Base-by-base conservation (phyloP, 1,139 yeast genomes). In the Yamadazyma mexicana region DNA sequence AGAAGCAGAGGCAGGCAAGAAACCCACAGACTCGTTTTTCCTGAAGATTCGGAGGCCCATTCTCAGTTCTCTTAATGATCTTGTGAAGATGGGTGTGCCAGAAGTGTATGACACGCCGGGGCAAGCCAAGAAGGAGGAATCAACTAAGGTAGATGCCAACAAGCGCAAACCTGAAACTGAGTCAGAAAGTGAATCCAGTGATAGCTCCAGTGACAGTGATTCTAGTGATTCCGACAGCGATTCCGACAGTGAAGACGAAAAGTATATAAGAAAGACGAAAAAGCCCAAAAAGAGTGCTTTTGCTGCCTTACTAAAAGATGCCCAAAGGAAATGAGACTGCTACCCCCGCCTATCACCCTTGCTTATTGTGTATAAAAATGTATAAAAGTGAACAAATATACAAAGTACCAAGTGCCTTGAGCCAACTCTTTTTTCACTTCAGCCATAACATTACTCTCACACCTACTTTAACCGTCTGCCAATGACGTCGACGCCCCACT, bases 21-120 rank as follows among this genome's bases (percentile, higher is more conserved):
- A n/a, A n/a, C n/a, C n/a, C n/a, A n/a, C n/a, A n/a, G n/a, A 17
- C 17, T 31, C 42, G 23, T 45, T 39, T 27, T 18, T 47, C 15
- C 33, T 31, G 12, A 34, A 25, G 2, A 33, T 45, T 4, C 48
- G 54, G 32, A 61, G 54, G 33, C 68, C 69, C 1, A 43, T 54
- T 1, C 63, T 81, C 39, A 73, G 77, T 16, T 77, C 84, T 0
- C 59, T 81, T 31, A 72, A 74, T n/a, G 84, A 80, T 44, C 62
- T 81, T 39, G 81, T 73, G 1, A 62, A 69, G 17, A 64, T 79
- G 43, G 87, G 86, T 2, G 73, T 81, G 14, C 87, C 87, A 2
- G 85, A 77, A 18, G 86, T 81, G 1, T 71, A 66, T 40, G 86
- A 80, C 32, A 54, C 63, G 4, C 48, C 49, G 56, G 10, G 61